Base-by-base conservation (phyloP, 2,329 filamentous ascomycete genomes). In the Penicillium italicum region DNA sequence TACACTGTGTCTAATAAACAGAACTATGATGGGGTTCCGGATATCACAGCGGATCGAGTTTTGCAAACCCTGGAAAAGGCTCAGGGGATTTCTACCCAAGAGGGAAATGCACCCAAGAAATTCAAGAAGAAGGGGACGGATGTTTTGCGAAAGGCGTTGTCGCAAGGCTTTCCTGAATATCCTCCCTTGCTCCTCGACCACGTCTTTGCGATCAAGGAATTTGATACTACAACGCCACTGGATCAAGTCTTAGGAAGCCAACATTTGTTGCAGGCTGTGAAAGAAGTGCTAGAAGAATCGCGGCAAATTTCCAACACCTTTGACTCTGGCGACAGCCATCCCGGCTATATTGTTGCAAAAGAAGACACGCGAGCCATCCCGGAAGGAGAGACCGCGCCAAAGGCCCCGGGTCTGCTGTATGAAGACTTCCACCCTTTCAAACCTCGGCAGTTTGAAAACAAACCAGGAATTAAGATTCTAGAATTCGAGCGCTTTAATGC, bases 391-490 rank as follows among this genome's bases (percentile, higher is more conserved):
- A 72, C 72, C 55, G 22, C 58, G 0, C 58, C 65, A 38, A 63
- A 71, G 45, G 62, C 63, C 56, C 70, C 66, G 47, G 74, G 70
- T 11, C 69, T 94, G 6, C 77, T 96, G 2, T 99, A 97, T 68
- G 89, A 97, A 52, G 94, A 99, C 66, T 97, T 97, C 66, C 93
- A 97, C 64, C 94, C 94, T 0, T 97, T 97, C 72, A 79, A 88
- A 37, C 94, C 94, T 0, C 79, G 81, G 22, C 93, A 97, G 63
- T 89, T 96, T 59, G 84, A 86, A 59, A 79, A 82, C 7, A 85
- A 91, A 53, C 77, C 85, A 0, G 76, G 80, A 0, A 82, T 87
- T 24, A 82, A 84, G 3, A 84, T 96, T 16, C 69, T 97, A 12
- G 84, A 90, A 51, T 91, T 92, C 62, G 82, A 90, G 7, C 88